Evolutionary conservation across 2,329 filamentous ascomycete genomes (phyloP), one percentile per base, ranked within the genome.

Genomic region (Nemania sp.): DNA sequence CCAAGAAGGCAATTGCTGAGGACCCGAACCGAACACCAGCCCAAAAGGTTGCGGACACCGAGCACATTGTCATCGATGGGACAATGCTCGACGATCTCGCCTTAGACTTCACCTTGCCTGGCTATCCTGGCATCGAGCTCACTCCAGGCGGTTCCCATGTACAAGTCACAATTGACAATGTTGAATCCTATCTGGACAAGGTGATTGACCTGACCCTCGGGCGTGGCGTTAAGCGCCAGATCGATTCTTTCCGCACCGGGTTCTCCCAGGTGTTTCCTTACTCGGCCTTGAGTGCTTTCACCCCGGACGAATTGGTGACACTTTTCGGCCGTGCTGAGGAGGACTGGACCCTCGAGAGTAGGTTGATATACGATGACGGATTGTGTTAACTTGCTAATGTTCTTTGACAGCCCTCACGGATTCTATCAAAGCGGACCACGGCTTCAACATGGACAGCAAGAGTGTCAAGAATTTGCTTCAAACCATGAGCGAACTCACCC

Each of bases 201-300:
- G 94, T 99, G 15, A 87, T 98, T 65, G 92, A 97, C 69, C 88
- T 94, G 81, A 98, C 95, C 0, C 79, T 99, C 3, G 91, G 91
- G n/a, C 87, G 83, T 61, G 95, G 95, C 54, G 93, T 99, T 11
- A 90, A 89, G 66, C 85, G 86, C 51, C 96, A 99, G 73, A 87
- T 97, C 1, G 91, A 97, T 70, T 91, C 94, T 3, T 99, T 99
- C 83, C 87, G 91, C 58, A 78, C 84, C 15, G 95, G 95, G 0
- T 99, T 99, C 75, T 96, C 93, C 0, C 90, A 96, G 67, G 96
- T 99, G 0, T 99, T 99, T 80, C 92, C 94, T 0, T 99, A 97
- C 77, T 90, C 91, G 3, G 92, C 96, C 7, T 79, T 99, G 49
- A 91, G 89, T 66, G 92, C 95, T 0, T 99, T 99, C 72, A 99